Evolutionary conservation across 1,284 basidiomycete genomes (phyloP), one percentile per base, ranked within the genome.

Genomic region (Leccinum pseudoinsigne): DNA sequence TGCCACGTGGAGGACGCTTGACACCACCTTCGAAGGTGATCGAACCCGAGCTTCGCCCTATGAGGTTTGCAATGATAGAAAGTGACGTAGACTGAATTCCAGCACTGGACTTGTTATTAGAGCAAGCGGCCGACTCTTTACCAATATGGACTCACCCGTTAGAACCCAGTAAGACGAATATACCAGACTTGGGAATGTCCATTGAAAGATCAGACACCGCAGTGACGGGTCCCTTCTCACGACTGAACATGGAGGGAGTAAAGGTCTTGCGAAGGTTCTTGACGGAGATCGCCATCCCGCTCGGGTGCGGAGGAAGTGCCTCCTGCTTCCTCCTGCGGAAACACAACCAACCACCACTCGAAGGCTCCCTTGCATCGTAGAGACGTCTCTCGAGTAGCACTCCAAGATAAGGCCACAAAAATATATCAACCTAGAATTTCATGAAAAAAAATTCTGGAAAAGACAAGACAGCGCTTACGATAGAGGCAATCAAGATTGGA

Each of bases 71-170:
- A 9, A 94, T 77, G 61, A 92, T 84, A 5, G 86, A 86, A 23
- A 93, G 79, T 0, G 84, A 79, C 0, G 90, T 93, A 0, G 88
- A 90, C 75, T 93, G 26, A 28, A 28, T 93, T n/a, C 91, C 92
- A 3, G 89, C 89, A 5, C 90, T 92, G 64, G 38, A 42, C 7
- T 38, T 38, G 34, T 36, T 26, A 31, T 75, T 18, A 68, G 63
- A 47, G 47, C 28, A 9, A 18, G 4, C 11, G 6, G 26, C 6
- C 3, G 23, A 59, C 4, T 4, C 51, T 51, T 55, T 34, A 2
- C 18, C 23, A 26, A 36, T 16, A 54, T 18, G 18, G 9, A 76
- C 82, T 45, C 54, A 86, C 86, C 88, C 88, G 66, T 90, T 90
- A 2, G 87, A 86, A 12, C 91, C 92, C 5, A 93, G 77, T 7